Evolutionary conservation across 371 early-diverging fungal species (phyloP), one percentile per base, ranked within the genome.

Genomic region (Circinella minor): DNA sequence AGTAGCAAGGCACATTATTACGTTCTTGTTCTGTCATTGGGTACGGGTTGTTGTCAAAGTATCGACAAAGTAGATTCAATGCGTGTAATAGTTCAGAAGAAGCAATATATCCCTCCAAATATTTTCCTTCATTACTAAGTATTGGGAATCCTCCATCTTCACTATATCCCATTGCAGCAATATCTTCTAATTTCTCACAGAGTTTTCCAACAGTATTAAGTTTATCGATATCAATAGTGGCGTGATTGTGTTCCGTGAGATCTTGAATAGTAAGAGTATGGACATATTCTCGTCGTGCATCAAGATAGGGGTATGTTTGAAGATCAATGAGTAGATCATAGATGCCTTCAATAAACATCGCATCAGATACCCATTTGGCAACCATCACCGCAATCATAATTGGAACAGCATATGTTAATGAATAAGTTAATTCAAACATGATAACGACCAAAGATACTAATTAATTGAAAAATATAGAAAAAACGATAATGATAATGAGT

Each of bases 361-460:
- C 89, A 71, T 97, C 96, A 13, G 92, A 94, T 4, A 92, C 88
- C 95, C 95, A 96, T 72, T 96, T 97, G 3, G 82, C 78, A 46
- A 81, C 88, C 90, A 92, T 90, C 27, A 95, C 90, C n/a, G 95
- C 86, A 59, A 96, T 85, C 94, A 97, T 96, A 59, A 96, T 90
- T 0, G 97, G 97, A 61, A 84, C 68, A 34, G 85, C 83, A 68
- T 95, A 95, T 13, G 91, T 91, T 18, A 96, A 77, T 2, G 94
- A 91, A 43, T 95, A 95, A 0, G 98, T 97, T 46, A 98, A 81
- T 78, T 98, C 98, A 81, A 97, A 94, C 96, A 99, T 97, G 70
- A 98, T 96, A 4, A 98, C 95, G 38, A 92, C 94, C 9, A 97
- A 80, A 0, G 96, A 95, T 5, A 97, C 95, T 81, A 72, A 6